phyloP scores from a whole-genome alignment of 192 early-diverging fungal genomes.

The Geranomyces variabilis region DNA sequence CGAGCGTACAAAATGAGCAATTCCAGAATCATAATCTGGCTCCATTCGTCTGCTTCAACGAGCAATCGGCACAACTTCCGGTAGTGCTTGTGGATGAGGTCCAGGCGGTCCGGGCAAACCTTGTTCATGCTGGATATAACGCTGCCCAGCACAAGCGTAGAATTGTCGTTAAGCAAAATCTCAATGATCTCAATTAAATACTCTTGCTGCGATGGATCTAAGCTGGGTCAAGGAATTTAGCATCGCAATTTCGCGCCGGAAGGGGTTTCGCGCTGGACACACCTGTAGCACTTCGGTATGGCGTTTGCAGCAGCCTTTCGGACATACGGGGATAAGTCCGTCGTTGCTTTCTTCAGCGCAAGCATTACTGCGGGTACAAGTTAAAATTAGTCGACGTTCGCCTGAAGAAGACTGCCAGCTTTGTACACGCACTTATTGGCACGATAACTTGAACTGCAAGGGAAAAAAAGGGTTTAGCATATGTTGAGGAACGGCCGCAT shows the following conservation, averaged over 20 bases:
- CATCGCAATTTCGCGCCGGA: conserved; percentile 1
- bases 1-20: conserved; percentile 79
- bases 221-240: conserved; percentile 43
- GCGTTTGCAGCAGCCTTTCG: conserved; percentile 90
- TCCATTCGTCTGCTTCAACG: conserved; percentile 94
- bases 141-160: conserved; percentile 84
- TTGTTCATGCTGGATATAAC: conserved; percentile 83
- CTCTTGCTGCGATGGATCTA: conserved; percentile 79
- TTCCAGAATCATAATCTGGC: conserved; percentile 82
- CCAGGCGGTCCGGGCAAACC: conserved; percentile 83
- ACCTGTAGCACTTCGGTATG: conserved; percentile 85
- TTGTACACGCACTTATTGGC: conserved; percentile 62
- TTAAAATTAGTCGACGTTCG: conserved; percentile 27
- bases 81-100: conserved; percentile 87
- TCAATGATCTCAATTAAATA: conserved; percentile 77
- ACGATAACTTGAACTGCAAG: conserved; percentile 80
- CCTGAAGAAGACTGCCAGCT: neutral
- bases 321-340: conserved; percentile 90
- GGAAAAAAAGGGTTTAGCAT: neutral
- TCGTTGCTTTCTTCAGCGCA: conserved; percentile 83
- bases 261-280: neutral
- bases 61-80: conserved; percentile 85
- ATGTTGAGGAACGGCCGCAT: conserved; percentile 3
- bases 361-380: conserved; percentile 57
- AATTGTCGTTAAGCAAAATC: conserved; percentile 78